Percentiles rank a stretch among this genome's conserved stretches.
These are phyloP conservation scores for Colletotrichum cordylinicola DNA, from an alignment of 2,329 filamentous ascomycete species.

Conservation along the genomic window DNA sequence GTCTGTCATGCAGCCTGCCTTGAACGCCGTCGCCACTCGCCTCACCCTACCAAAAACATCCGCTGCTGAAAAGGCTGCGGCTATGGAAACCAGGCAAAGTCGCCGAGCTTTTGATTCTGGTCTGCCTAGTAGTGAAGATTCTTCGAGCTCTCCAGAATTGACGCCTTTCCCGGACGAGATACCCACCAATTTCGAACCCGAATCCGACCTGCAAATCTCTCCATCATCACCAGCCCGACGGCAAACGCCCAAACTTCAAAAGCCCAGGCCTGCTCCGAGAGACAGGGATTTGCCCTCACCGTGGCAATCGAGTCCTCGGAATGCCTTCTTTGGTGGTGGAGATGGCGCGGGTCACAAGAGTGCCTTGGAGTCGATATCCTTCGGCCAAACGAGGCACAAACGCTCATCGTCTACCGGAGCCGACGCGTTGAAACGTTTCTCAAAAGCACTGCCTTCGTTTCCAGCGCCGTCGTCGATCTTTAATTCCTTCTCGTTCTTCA, in stretches of 20 bases:
- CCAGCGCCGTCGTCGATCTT: slow-evolving; percentile 20
- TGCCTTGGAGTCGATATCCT: slow-evolving; percentile 47
- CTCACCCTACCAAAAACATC: slow-evolving; percentile 61
- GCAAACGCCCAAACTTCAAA: slow-evolving; percentile 14
- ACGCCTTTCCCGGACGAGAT: slow-evolving; percentile 20
- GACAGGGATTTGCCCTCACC: slow-evolving; percentile 32
- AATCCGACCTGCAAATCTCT: slow-evolving; percentile 6
- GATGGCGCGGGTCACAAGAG: slow-evolving; percentile 32
- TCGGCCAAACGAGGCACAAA: slow-evolving; percentile 50
- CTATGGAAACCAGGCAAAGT: slow-evolving; percentile 49
- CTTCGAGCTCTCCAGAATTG: slow-evolving; percentile 18
- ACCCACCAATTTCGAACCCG: slow-evolving; percentile 13
- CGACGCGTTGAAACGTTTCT: slow-evolving; percentile 62
- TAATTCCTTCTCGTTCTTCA: slow-evolving; percentile 22
- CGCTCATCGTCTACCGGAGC: slow-evolving; percentile 62
- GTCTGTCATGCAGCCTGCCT: slow-evolving; percentile 63
- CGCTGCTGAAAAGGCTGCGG: slow-evolving; percentile 62
- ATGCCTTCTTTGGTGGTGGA: slow-evolving; percentile 36
- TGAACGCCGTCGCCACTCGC: slow-evolving; percentile 62
- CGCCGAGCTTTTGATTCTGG: slow-evolving; percentile 38
- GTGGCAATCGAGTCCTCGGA: slow-evolving; percentile 49
- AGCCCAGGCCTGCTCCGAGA: slow-evolving; percentile 2
- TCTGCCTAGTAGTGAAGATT: slow-evolving; percentile 6
- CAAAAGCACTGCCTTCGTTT: slow-evolving; percentile 62
- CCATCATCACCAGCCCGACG: slow-evolving; percentile 1